Evolutionary conservation across 2,329 filamentous ascomycete species (phyloP), one percentile per base, ranked within the genome.

Genomic region (Echinosphaeria canescens): DNA sequence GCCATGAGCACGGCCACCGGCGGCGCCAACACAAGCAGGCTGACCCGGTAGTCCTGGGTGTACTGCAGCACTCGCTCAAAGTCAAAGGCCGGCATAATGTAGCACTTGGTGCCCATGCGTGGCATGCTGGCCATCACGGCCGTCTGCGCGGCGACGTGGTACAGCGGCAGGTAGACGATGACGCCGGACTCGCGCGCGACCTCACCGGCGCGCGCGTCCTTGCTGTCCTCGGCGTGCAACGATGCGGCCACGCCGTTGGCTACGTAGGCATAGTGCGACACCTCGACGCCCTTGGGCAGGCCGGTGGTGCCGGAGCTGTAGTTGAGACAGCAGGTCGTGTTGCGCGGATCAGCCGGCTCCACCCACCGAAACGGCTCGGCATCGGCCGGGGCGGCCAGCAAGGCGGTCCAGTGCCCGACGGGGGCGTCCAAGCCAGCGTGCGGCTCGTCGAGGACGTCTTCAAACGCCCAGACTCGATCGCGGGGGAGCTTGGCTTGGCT

Each of bases 231-330:
- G n/a, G n/a, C n/a, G n/a, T n/a, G n/a, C n/a, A n/a, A n/a, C n/a
- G n/a, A n/a, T n/a, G n/a, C n/a, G n/a, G n/a, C n/a, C n/a, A 53
- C 38, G 35, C 67, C 62, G 41, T 85, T 85, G 33, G 76, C 60
- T 23, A 82, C 62, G 39, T 80, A 78, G 36, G 80, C 75, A 31
- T 56, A 53, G 46, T 90, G 80, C n/a, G 70, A 68, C 34, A 88
- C 75, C 47, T 76, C 69, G 10, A 88, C 80, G 9, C 81, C 81
- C 44, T 90, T 90, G 8, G 80, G 78, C 4, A 81, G 58, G 5
- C 81, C 80, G 0, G 81, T 90, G 2, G 75, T 84, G 9, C 79
- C 69, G 16, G 64, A 73, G 34, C 68, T 76, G 48, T 85, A 90
- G 46, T 90, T 88, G 33, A 90, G 60, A 14, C 67, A 72, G 36